Evolutionary conservation across 2,329 filamentous ascomycete genomes (phyloP).

Genomic region (Fonsecaea multimorphosa): DNA sequence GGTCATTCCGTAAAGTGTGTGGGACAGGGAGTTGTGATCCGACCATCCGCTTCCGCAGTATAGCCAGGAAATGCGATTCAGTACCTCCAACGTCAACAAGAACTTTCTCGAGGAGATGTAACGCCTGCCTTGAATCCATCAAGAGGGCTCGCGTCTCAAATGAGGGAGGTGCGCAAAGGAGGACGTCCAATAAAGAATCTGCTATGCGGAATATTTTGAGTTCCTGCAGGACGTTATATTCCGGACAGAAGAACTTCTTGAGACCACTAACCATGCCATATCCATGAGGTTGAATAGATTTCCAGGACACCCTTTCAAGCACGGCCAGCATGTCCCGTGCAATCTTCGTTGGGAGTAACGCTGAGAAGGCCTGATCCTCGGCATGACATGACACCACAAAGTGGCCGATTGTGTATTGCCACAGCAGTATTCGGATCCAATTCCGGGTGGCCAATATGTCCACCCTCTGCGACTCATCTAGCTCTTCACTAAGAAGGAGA

Average conservation of each 20-base stretch:
- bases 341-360: slow-evolving; percentile 9
- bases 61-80: slow-evolving; percentile 8
- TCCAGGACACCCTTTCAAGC: slow-evolving; percentile 13
- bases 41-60: slow-evolving; percentile 11
- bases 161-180: slow-evolving; percentile 13
- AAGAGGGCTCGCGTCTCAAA: background rate
- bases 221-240: slow-evolving; percentile 15
- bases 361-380: slow-evolving; percentile 17
- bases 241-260: background rate
- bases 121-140: slow-evolving; percentile 9
- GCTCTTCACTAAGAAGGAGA: background rate
- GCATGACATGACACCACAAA: slow-evolving; percentile 16
- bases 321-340: slow-evolving; percentile 14
- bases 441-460: slow-evolving; percentile 16
- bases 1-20: slow-evolving; percentile 6
- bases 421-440: slow-evolving; percentile 20
- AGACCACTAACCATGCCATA: slow-evolving; percentile 19
- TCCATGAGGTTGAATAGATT: slow-evolving; percentile 17
- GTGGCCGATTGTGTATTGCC: slow-evolving; percentile 19
- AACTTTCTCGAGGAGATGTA: slow-evolving; percentile 16
- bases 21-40: slow-evolving; percentile 11
- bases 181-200: slow-evolving; percentile 17
- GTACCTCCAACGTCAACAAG: slow-evolving; percentile 11
- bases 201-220: slow-evolving; percentile 20
- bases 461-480: slow-evolving; percentile 17